Evolutionary conservation across 73 alveolate genomes (phyloP), one percentile per base, ranked within the genome.

Genomic region (Paramecium sonneborni): DNA sequence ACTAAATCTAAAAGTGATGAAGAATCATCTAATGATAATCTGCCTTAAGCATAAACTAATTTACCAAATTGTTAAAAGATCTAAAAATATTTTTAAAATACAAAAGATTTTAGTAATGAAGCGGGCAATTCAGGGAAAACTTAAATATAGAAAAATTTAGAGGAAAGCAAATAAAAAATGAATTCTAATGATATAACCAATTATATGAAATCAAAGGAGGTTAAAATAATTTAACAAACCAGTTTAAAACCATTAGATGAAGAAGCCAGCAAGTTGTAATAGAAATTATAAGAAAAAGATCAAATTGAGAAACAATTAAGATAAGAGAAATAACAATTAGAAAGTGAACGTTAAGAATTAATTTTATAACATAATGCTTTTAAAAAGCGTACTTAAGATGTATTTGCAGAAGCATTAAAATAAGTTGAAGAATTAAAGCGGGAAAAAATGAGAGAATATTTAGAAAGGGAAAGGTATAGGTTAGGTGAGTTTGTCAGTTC

Each of bases 391-490:
- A 72, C 57, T 15, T 18, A 72, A 41, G 90, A 79, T 26, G 26
- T 43, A 24, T 79, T 79, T 39, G 72, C 69, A 44, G 90, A 79
- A 8, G 90, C 90, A 30, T 46, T 79, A 15, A 79, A 79, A 44
- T 44, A 39, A 24, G 55, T 30, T n/a, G 99, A 96, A 86, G 97
- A 95, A 86, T 91, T 90, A 26, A 79, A 79, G 57, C 96, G 98
- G 87, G 94, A 93, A 67, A 97, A 95, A 52, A 92, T 94, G 70
- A 92, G 96, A 56, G 92, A 70, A 18, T 95, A 93, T 95, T 92
- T 97, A 24, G 93, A 87, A 46, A 96, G 93, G 86, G 96, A 97
- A 88, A 87, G 93, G 18, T 92, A 88, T n/a, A 88, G 98, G 43
- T 92, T 97, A 24, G 99, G 99, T 18, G 88, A 94, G 70, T 86